Conservation (phyloP, 257 asterid genomes). For the Eucommia ulmoides region DNA sequence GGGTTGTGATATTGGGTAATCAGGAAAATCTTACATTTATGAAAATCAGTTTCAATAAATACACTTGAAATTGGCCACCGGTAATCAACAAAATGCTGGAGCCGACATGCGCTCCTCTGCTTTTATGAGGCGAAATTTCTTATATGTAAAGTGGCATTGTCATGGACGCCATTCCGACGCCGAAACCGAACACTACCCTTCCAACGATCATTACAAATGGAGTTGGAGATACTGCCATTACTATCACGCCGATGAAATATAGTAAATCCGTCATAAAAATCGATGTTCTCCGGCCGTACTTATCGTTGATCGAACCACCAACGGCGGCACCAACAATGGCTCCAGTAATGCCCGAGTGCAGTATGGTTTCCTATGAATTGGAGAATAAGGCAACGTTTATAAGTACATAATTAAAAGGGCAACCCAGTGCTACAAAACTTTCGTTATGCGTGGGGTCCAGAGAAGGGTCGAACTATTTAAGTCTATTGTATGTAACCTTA, state of each 20-base stretch:
- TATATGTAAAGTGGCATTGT: conserved; percentile 59
- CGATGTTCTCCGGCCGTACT: conserved; percentile 35
- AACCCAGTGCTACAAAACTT: too few species aligned
- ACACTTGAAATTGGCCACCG: conserved; percentile 47
- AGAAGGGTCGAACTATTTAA: too few species aligned
- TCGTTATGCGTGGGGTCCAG: too few species aligned
- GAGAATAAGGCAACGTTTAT: too few species aligned
- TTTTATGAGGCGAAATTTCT: conserved; percentile 59
- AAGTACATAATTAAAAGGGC: too few species aligned
- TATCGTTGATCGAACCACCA: conserved; percentile 56
- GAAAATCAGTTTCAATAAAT: conserved; percentile 47
- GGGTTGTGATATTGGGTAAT: too few species aligned
- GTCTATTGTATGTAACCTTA: too few species aligned
- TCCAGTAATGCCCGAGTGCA: conserved; percentile 66
- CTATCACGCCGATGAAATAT: conserved; percentile 35
- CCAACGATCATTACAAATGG: conserved; percentile 42
- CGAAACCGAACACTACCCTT: conserved; percentile 45
- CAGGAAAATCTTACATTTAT: conserved; percentile 21
- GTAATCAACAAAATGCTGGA: conserved; percentile 52
- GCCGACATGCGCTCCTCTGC: conserved; percentile 66
- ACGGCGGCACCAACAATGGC: conserved; percentile 54
- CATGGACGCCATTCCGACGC: conserved; percentile 78
- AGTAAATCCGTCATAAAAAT: conserved; percentile 41
- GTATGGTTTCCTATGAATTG: conserved; percentile 50
- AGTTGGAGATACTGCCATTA: conserved; percentile 40